Evolutionary conservation across 331 rosid species (phyloP).

Genomic region (Spiraea crenata): DNA sequence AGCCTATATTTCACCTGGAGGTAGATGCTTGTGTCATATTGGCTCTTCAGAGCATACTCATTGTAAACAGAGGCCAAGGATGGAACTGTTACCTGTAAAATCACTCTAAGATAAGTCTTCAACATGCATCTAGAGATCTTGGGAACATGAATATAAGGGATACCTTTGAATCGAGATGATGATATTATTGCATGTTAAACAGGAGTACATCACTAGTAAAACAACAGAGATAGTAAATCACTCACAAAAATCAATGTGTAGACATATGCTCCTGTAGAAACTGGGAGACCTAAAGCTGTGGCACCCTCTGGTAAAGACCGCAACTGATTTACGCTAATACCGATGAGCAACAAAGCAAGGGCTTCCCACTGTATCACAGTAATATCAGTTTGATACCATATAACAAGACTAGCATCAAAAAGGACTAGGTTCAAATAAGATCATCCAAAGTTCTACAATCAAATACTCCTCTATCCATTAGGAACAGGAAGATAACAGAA

Average conservation of each 20-base stretch:
- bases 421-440: constrained; percentile 19
- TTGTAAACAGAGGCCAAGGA: constrained; percentile 91
- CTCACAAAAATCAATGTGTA: constrained; percentile 82
- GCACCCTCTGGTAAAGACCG: constrained; percentile 77
- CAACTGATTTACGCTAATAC: constrained; percentile 87
- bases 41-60: constrained; percentile 96
- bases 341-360: constrained; percentile 83
- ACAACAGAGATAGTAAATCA: constrained; percentile 16
- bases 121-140: constrained; percentile 15
- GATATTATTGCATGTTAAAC: neutral
- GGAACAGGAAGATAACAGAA: constrained; percentile 9
- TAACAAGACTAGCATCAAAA: constrained; percentile 2
- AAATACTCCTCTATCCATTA: constrained; percentile 5
- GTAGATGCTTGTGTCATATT: constrained; percentile 96
- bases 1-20: constrained; percentile 60
- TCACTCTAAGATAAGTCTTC: constrained; percentile 27
- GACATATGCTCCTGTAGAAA: constrained; percentile 68
- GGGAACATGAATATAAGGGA: neutral
- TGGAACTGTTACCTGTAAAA: constrained; percentile 84
- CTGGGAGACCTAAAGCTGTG: constrained; percentile 62
- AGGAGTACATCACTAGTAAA: neutral
- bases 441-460: constrained; percentile 18
- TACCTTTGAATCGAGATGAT: constrained; percentile 5
- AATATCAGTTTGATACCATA: constrained; percentile 17
- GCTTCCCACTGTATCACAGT: constrained; percentile 82